Evolutionary conservation across 257 asterid genomes (phyloP).

Genomic region (Nicotiana tomentosiformis): DNA sequence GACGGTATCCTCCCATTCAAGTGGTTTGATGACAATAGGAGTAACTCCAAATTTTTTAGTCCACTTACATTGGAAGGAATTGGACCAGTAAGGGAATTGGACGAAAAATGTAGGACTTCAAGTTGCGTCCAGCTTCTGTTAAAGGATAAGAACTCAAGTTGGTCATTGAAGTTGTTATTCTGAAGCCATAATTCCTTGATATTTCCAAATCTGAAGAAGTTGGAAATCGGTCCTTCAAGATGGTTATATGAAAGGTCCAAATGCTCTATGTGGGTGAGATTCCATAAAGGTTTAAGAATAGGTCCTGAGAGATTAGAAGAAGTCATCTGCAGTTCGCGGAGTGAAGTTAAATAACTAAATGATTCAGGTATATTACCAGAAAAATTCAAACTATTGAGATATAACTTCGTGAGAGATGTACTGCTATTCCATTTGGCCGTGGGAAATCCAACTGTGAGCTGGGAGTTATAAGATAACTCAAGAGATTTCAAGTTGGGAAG

Average conservation of each 20-base stretch:
- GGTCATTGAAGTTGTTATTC: not conserved
- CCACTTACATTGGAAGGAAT: too few species aligned
- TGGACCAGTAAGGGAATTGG: too few species aligned
- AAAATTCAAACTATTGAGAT: not conserved
- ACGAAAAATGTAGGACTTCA: too few species aligned
- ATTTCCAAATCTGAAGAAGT: not conserved
- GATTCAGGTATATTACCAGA: conserved; percentile 15
- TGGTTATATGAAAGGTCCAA: not conserved
- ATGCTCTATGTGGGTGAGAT: not conserved
- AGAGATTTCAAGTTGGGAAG: too few species aligned
- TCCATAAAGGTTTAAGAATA: conserved; percentile 11
- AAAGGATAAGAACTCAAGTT: not conserved
- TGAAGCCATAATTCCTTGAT: not conserved
- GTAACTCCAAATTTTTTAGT: too few species aligned
- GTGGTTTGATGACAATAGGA: too few species aligned
- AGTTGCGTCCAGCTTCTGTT: too few species aligned
- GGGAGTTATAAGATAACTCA: too few species aligned
- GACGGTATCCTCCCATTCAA: too few species aligned
- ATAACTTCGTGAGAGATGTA: not conserved
- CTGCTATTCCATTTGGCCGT: too few species aligned
- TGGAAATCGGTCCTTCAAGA: not conserved
- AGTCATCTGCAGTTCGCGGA: not conserved
- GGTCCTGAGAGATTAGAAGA: conserved; percentile 4
- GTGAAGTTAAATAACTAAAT: not conserved
- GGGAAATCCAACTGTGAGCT: too few species aligned